phyloP scores from a whole-genome alignment of 78 protist species.

The Acrasis kona region DNA sequence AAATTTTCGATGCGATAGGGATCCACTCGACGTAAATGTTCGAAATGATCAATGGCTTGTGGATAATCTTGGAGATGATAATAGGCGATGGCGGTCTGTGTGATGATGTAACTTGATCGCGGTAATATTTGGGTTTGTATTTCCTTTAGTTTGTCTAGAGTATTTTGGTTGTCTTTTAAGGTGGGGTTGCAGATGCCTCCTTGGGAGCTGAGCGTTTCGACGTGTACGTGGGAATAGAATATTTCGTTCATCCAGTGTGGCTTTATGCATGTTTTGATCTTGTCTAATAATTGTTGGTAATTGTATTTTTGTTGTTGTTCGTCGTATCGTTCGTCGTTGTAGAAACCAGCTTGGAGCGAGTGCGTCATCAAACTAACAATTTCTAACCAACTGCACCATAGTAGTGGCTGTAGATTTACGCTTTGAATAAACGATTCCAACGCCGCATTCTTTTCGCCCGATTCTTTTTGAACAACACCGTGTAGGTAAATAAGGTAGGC shows the following conservation, averaged over 20 bases:
- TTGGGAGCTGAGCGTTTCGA: not conserved
- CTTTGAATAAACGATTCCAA: not conserved
- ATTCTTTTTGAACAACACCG: not conserved
- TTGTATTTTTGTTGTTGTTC: too few relatives aligned
- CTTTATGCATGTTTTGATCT: too few relatives aligned
- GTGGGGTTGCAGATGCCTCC: not conserved
- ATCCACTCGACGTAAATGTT: not conserved
- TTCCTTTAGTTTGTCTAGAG: too few relatives aligned
- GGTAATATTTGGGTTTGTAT: too few relatives aligned
- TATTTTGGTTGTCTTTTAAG: not conserved
- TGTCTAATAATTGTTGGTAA: too few relatives aligned
- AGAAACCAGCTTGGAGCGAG: too few relatives aligned
- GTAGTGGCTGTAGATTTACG: not conserved
- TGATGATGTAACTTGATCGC: not conserved
- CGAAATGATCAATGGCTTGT: not conserved
- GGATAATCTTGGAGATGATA: not conserved
- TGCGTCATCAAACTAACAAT: too few relatives aligned
- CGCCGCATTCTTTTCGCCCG: not conserved
- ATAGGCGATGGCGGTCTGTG: not conserved
- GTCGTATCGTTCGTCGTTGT: too few relatives aligned
- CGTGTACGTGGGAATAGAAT: not conserved
- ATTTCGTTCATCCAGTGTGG: not conserved
- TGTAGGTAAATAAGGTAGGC: not conserved
- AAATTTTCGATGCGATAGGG: conserved; percentile 68
- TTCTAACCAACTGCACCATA: not conserved